Percentiles rank a stretch among this genome's conserved stretches.
phyloP scores from a whole-genome alignment of 305 asterid species.

The Solanum chacoense region DNA sequence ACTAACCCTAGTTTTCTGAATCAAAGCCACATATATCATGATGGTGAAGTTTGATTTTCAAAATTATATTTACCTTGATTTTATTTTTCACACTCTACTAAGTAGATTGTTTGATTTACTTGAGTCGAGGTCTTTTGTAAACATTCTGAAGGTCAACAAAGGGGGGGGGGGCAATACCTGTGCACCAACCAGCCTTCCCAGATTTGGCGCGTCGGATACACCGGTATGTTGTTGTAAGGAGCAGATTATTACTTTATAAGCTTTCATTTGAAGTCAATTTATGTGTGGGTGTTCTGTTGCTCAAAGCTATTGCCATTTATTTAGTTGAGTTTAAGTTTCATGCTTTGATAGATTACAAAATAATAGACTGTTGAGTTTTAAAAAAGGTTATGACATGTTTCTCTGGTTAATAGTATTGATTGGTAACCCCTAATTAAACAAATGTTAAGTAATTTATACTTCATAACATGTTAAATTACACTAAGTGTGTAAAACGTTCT shows the following conservation, averaged over 20 bases:
- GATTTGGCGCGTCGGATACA: background rate
- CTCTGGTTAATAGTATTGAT: background rate
- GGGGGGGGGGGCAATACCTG: background rate
- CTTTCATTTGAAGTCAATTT: background rate
- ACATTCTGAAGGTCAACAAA: background rate
- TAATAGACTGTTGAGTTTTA: background rate
- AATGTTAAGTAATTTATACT: background rate
- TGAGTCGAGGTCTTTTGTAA: background rate
- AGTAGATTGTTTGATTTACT: background rate
- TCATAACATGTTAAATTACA: background rate
- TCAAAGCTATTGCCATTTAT: background rate
- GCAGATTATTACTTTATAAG: background rate
- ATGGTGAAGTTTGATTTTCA: background rate
- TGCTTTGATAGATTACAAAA: background rate
- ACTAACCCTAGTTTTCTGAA: background rate
- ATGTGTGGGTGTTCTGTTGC: background rate
- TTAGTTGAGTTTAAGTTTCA: no score
- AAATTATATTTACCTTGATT: background rate
- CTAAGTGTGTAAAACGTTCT: background rate
- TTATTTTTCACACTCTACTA: background rate
- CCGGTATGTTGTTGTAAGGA: background rate
- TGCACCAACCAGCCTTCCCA: background rate
- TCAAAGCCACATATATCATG: background rate
- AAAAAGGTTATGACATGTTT: no score
- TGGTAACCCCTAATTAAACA: background rate